These are phyloP conservation scores for Claviceps pazoutovae DNA, from an alignment of 2,329 filamentous ascomycete genomes.

Conservation along the genomic window DNA sequence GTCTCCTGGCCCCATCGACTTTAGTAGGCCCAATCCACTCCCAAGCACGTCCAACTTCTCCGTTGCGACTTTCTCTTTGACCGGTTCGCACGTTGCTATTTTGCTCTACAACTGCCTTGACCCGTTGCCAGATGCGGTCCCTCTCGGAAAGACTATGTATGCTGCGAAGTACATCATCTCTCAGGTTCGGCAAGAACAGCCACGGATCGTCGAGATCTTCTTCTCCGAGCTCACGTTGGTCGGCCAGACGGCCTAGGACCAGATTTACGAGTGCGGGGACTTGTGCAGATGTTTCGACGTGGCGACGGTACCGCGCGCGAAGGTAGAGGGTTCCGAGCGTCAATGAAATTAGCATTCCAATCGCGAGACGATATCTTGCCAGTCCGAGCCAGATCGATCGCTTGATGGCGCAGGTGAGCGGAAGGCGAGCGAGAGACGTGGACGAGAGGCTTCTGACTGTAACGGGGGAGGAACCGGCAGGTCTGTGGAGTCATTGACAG, in stretches of 20 bases:
- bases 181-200: constrained; percentile 74
- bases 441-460: constrained; percentile 55
- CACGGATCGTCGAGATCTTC: constrained; percentile 56
- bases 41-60: constrained; percentile 53
- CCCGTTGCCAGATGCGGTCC: constrained; percentile 71
- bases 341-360: constrained; percentile 50
- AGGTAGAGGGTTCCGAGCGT: constrained; percentile 44
- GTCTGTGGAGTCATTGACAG: constrained; percentile 58
- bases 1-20: constrained; percentile 29
- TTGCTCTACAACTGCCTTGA: constrained; percentile 73
- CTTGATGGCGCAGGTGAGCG: constrained; percentile 68
- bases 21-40: constrained; percentile 52
- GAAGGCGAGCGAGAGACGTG: constrained; percentile 81
- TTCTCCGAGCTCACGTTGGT: constrained; percentile 70
- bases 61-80: constrained; percentile 53
- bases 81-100: constrained; percentile 80
- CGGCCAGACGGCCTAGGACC: constrained; percentile 71
- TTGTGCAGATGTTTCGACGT: constrained; percentile 51
- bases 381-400: constrained; percentile 65
- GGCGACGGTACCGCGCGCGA: constrained; percentile 47
- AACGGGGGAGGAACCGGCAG: constrained; percentile 48
- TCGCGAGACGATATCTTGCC: constrained; percentile 76
- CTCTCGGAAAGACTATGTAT: constrained; percentile 65
- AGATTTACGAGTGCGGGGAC: constrained; percentile 73
- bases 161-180: constrained; percentile 77